phyloP scores from a whole-genome alignment of 2,329 filamentous ascomycete genomes.

The Exophiala lecanii-corni region DNA sequence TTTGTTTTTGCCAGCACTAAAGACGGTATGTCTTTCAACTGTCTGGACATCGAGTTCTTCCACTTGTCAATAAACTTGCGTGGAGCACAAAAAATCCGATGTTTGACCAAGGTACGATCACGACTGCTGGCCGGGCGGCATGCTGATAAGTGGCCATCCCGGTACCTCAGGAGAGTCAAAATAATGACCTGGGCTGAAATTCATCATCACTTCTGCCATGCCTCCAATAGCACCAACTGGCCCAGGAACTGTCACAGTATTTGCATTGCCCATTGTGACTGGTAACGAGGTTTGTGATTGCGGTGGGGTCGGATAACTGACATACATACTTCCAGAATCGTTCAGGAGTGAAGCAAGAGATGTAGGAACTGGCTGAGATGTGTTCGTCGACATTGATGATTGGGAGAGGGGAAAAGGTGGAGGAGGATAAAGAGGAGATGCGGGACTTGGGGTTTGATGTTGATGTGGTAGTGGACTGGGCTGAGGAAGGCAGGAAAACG shows the following conservation, averaged over 20 bases:
- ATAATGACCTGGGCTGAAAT: slow-evolving; percentile 17
- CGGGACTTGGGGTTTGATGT: slow-evolving; percentile 8
- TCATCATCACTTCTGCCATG: slow-evolving; percentile 13
- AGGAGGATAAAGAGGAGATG: slow-evolving; percentile 11
- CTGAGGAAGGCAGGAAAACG: slow-evolving; percentile 13
- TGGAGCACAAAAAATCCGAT: no score
- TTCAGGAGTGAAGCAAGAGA: slow-evolving; percentile 24
- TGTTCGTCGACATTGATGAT: slow-evolving; percentile 7
- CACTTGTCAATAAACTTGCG: no score
- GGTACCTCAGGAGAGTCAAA: slow-evolving; percentile 14
- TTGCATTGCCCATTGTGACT: neutral
- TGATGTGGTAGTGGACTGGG: slow-evolving; percentile 5
- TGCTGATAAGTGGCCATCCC: slow-evolving; percentile 18
- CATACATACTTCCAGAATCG: slow-evolving; percentile 13
- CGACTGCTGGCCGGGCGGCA: slow-evolving; percentile 14
- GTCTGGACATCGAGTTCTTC: no score
- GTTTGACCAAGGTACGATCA: no score
- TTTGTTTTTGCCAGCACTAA: no score
- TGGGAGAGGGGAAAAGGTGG: slow-evolving; percentile 2
- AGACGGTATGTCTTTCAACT: no score
- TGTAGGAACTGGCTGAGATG: slow-evolving; percentile 13
- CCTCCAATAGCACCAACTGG: neutral
- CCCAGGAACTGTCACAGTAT: neutral
- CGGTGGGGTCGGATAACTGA: slow-evolving; percentile 16
- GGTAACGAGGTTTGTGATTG: slow-evolving; percentile 9